Conservation (phyloP, 73 alveolate species). For the Paraurostyla sp. region DNA sequence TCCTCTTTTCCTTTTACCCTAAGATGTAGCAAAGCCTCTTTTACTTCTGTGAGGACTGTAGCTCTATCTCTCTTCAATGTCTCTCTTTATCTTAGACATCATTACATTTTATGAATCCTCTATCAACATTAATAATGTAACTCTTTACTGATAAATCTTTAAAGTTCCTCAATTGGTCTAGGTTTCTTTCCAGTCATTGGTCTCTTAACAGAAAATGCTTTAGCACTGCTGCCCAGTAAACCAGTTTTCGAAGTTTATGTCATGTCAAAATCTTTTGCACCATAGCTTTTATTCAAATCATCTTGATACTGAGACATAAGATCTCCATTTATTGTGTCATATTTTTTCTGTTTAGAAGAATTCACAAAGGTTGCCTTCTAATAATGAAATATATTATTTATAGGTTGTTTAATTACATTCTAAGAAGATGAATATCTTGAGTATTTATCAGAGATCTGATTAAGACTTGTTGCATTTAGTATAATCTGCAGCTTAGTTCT, state of each 20-base stretch:
- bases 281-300: background rate
- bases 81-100: conserved; percentile 47
- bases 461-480: background rate
- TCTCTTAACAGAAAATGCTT: conserved; percentile 21
- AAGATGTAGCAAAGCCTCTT: no score
- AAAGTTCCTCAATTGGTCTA: conserved; percentile 48
- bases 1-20: conserved; percentile 31
- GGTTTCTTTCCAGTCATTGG: conserved; percentile 52
- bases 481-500: conserved; percentile 17
- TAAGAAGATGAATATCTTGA: background rate
- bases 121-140: background rate
- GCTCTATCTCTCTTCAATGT: conserved; percentile 22
- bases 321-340: conserved; percentile 8
- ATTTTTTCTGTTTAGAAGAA: background rate
- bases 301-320: background rate
- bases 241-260: background rate
- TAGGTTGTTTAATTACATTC: background rate
- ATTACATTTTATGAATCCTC: conserved; percentile 14
- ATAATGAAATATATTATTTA: background rate
- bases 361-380: background rate
- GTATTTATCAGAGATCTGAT: background rate
- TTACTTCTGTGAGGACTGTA: conserved; percentile 9
- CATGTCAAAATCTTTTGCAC: background rate
- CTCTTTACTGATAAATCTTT: conserved; percentile 24
- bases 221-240: background rate